Base-by-base conservation (phyloP, 176 grass and related monocot genomes). In the Zoysia pacifica region DNA sequence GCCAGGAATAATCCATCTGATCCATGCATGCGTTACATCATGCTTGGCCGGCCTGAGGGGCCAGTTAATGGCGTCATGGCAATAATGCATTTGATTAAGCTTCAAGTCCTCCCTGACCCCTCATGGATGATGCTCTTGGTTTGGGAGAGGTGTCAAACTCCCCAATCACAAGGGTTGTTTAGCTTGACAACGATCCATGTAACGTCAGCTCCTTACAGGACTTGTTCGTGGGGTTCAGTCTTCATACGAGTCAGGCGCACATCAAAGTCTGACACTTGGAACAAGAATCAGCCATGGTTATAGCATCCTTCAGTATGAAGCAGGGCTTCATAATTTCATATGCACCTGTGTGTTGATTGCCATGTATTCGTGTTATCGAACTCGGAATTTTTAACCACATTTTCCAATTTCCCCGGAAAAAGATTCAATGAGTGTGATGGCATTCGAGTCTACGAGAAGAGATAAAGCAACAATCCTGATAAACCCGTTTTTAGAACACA, bases 61-160 rank as follows among this genome's bases (percentile, higher is more conserved):
- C 78, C 77, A 68, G 48, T 67, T 72, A 63, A 48, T 75, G 48
- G 42, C 65, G 36, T 71, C 82, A 85, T 65, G 18, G 42, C 70
- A 84, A 85, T 89, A 89, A 85, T 85, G 65, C 72, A 81, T n/a
- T 81, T 80, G 48, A 89, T 71, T 89, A 75, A 89, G 82, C 6
- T 1, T 0, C 48, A 16, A 55, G 19, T 48, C 46, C 11, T 72
- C 8, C 42, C 66, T 84, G 81, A 80, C 81, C 48, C 16, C 28
- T 6, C 4, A 6, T 75, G 62, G 45, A 63, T 80, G 76, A 84
- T 88, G 81, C 18, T 18, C 47, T 69, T 83, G 48, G 45, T 75
- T 74, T 79, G 71, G 50, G 28, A 28, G 28, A 87, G 75, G 75
- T 79, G 69, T 79, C 76, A 38, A 84, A 42, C 63, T 12, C 12